A percentile compares a stretch with the other conserved stretches of the same genome.
phyloP scores from a whole-genome alignment of 257 asterid genomes.

The Pogostemon cablin region DNA sequence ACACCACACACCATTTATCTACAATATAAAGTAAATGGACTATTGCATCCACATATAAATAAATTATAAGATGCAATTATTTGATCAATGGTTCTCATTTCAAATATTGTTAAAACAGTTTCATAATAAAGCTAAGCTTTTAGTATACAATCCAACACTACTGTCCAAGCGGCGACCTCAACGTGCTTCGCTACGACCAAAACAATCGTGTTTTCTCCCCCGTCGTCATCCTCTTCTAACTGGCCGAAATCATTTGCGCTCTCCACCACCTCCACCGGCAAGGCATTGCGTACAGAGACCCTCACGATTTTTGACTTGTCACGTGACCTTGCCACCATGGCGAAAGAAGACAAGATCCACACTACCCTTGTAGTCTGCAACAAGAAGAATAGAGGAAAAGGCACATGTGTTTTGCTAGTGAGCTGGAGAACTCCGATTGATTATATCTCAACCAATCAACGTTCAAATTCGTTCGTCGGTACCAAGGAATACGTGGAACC shows the following conservation, averaged over 20 bases:
- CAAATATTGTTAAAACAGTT: too few relatives aligned
- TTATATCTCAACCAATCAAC: constrained; percentile 31
- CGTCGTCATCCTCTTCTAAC: constrained; percentile 71
- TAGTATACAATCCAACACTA: too few relatives aligned
- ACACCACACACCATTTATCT: too few relatives aligned
- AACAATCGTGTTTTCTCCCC: constrained; percentile 68
- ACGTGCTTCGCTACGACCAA: constrained; percentile 69
- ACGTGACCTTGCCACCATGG: constrained; percentile 42
- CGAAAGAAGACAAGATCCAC: constrained; percentile 5
- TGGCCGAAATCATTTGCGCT: constrained; percentile 76
- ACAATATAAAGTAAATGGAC: too few relatives aligned
- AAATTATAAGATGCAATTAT: too few relatives aligned
- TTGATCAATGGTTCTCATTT: too few relatives aligned
- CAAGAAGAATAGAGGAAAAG: constrained; percentile 51
- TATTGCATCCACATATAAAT: too few relatives aligned
- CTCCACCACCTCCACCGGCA: constrained; percentile 63
- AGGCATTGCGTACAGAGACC: constrained; percentile 75
- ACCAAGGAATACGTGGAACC: constrained; percentile 83
- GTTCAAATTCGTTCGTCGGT: constrained; percentile 80
- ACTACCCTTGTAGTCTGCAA: constrained; percentile 29
- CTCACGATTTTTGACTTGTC: constrained; percentile 83
- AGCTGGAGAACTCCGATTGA: constrained; percentile 36
- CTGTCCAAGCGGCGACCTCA: constrained; percentile 90
- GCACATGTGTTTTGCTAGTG: constrained; percentile 79
- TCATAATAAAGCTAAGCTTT: too few relatives aligned